Conservation (phyloP, 169 alveolate genomes). For the Perkinsus olseni region DNA sequence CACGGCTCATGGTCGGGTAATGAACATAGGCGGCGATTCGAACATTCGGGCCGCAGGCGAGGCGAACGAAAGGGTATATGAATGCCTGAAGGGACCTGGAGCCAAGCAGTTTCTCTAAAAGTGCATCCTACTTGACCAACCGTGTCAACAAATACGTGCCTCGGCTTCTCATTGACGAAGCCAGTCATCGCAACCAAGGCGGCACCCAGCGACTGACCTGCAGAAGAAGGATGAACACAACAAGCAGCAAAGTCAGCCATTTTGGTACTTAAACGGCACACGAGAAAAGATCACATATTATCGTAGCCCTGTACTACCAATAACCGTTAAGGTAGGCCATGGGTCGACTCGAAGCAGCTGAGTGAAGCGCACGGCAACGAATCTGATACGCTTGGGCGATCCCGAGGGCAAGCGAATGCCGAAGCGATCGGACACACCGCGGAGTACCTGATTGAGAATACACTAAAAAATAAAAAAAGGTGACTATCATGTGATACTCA, state of each 20-base stretch:
- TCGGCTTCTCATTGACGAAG: neutral
- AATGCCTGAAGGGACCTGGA: neutral
- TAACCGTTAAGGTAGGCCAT: neutral
- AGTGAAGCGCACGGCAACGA: neutral
- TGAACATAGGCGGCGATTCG: neutral
- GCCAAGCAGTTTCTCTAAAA: too few species aligned
- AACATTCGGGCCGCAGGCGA: neutral
- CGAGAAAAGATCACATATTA: neutral
- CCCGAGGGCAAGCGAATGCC: neutral
- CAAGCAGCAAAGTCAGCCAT: too few species aligned
- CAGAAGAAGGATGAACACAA: neutral
- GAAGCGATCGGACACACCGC: neutral
- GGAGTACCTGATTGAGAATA: conserved; percentile 1
- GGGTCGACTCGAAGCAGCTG: neutral
- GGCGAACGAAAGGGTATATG: neutral
- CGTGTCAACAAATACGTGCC: neutral
- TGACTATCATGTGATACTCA: neutral
- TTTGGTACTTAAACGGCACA: too few species aligned
- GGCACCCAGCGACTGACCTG: neutral
- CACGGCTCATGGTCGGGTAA: conserved; percentile 11
- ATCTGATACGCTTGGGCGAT: neutral
- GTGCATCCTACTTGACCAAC: neutral
- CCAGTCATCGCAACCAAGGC: neutral
- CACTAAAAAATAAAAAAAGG: too few species aligned
- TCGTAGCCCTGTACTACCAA: neutral